Evolutionary conservation across 2,329 filamentous ascomycete genomes (phyloP), one percentile per base, ranked within the genome.

Genomic region (Arthrobotrys conoides): DNA sequence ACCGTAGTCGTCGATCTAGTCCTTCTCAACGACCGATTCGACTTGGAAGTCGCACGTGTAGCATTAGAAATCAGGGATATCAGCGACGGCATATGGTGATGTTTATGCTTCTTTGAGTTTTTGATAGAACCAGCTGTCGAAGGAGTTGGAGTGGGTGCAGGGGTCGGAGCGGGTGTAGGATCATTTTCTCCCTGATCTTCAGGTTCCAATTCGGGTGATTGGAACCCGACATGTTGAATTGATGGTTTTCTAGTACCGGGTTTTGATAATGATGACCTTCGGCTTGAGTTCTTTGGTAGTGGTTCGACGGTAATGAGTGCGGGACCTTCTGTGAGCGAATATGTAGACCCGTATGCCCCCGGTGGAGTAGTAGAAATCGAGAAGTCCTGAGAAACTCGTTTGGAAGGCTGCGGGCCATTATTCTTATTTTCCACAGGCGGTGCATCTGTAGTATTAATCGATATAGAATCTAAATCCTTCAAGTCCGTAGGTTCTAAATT

Each of bases 211-310:
- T 76, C 44, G 18, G 71, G 64, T 20, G 71, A 76, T 46, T 76
- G 57, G 38, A 76, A 76, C n/a, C 64, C 72, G 16, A 76, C 72
- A 67, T 76, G 72, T 27, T 76, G 72, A 22, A 33, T 20, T 24
- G 38, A 59, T 41, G 22, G 30, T 33, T 76, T 76, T 51, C 59
- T 76, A n/a, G n/a, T n/a, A n/a, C 66, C 59, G 4, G 48, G 57
- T 48, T 63, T 65, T 5, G 72, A 76, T 12, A 71, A 5, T 0
- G 72, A 77, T 20, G 72, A 77, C 51, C 59, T 44, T 22, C 72
- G 33, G 6, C 72, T 77, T 8, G 49, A n/a, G 5, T 12, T 33
- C 30, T 71, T 71, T 38, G 48, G 38, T 9, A n/a, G 18, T 22
- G 30, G 33, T 30, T 71, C 64, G 22, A 41, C 59, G 18, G 33